These are phyloP conservation scores for Solanum gracilifrons DNA, from an alignment of 257 asterid genomes.

Conservation along the genomic window DNA sequence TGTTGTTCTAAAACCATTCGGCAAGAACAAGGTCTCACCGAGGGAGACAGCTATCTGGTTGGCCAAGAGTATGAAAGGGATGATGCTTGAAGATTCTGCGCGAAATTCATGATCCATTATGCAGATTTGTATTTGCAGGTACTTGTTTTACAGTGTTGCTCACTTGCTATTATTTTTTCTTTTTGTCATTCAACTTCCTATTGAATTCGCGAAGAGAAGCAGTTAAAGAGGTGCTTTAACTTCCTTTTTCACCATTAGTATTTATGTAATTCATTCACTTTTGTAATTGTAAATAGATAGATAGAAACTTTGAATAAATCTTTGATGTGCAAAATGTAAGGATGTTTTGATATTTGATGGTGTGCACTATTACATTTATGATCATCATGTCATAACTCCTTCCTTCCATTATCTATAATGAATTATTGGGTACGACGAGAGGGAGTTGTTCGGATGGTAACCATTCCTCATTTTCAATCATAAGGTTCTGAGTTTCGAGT, in stretches of 20 bases:
- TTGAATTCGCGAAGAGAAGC: background rate
- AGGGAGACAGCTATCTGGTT: constrained; percentile 98
- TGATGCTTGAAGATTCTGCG: constrained; percentile 80
- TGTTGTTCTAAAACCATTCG: constrained; percentile 83
- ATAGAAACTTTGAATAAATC: background rate
- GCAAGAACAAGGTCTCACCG: constrained; percentile 89
- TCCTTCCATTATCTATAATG: background rate
- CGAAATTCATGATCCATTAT: constrained; percentile 30
- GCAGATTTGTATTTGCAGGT: background rate
- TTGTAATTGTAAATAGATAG: background rate
- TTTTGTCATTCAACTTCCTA: background rate
- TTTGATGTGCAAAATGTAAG: background rate
- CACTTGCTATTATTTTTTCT: background rate
- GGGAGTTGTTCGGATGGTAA: too few species aligned
- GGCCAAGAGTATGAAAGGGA: constrained; percentile 87
- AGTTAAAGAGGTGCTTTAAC: background rate
- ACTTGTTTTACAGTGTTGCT: background rate
- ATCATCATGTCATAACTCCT: background rate
- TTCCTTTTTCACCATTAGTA: background rate
- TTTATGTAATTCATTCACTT: background rate
- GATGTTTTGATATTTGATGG: background rate
- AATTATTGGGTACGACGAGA: background rate
- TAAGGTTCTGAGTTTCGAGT: background rate
- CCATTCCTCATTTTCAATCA: background rate
- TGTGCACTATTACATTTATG: background rate